Percentiles rank a stretch among this genome's conserved stretches.
Evolutionary conservation across 75 land plant species (phyloP).

Genomic region (Gnetum montanum): DNA sequence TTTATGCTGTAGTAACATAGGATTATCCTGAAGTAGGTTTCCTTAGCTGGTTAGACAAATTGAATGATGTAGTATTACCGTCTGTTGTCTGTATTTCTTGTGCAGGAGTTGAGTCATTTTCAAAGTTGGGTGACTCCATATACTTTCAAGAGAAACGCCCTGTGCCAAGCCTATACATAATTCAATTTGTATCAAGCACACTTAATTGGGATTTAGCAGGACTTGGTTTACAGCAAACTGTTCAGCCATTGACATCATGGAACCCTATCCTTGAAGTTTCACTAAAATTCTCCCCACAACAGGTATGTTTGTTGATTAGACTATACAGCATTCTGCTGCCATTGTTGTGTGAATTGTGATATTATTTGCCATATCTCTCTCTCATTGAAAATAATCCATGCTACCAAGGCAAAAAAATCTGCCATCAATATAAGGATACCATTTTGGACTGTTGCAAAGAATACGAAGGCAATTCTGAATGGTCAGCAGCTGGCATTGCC

Average conservation of each 20-base stretch:
- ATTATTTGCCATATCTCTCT: too few relatives aligned
- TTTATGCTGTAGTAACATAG: too few relatives aligned
- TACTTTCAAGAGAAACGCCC: slow-evolving; percentile 64
- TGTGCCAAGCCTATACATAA: slow-evolving; percentile 44
- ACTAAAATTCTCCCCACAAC: slow-evolving; percentile 24
- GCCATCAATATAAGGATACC: slow-evolving; percentile 65
- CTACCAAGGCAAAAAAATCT: slow-evolving; percentile 17
- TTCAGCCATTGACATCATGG: slow-evolving; percentile 41
- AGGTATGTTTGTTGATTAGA: slow-evolving; percentile 20
- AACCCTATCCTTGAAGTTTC: slow-evolving; percentile 40
- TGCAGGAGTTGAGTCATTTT: slow-evolving; percentile 88
- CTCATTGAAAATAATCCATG: too few relatives aligned
- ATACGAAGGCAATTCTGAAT: slow-evolving; percentile 37
- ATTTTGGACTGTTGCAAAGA: slow-evolving; percentile 41
- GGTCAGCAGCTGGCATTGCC: slow-evolving; percentile 30
- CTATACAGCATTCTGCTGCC: too few relatives aligned
- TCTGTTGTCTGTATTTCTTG: not conserved
- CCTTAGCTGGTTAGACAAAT: too few relatives aligned
- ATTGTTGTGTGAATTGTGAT: too few relatives aligned
- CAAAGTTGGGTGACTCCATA: slow-evolving; percentile 95
- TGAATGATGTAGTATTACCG: too few relatives aligned
- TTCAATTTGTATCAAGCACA: slow-evolving; percentile 64
- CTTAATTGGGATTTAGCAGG: slow-evolving; percentile 59
- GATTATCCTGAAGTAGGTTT: too few relatives aligned
- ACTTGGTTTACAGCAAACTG: slow-evolving; percentile 36